Evolutionary conservation across 257 asterid species (phyloP), one percentile per base, ranked within the genome.

Genomic region (Nicotiana attenuata): DNA sequence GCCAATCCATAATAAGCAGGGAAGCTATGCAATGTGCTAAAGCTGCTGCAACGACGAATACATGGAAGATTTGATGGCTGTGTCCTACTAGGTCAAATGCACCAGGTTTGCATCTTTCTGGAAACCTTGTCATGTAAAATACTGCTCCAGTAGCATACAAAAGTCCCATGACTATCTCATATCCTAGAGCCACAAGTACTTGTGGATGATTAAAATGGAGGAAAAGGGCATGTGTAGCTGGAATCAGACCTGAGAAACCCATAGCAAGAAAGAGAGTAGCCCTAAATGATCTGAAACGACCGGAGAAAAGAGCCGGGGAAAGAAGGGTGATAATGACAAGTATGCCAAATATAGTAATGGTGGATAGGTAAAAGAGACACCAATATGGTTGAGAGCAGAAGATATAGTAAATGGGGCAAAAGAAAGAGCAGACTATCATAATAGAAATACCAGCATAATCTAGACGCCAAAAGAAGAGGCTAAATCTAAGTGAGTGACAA

Each of bases 31-130:
- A 79, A 73, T 95, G 99, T 1, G 92, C 90, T n/a, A 95, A 84
- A 0, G 99, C 99, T 0, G 98, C 99, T 1, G 91, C 95, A 28
- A 93, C 96, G 5, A 95, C 96, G 8, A 95, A 87, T 5, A 89
- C 89, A 52, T 96, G 99, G 75, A 96, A 96, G 53, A 96, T 93
- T 86, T 96, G 99, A 87, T 95, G 99, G 83, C 99, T 95, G 33
- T 94, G 98, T 0, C 99, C 99, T 16, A 94, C 91, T 35, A 93
- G 89, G 65, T 95, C 99, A 83, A 95, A 93, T 3, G 85, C 84
- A 14, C 99, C 99, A 4, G 99, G 99, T 73, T 73, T 90, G 96
- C 97, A 92, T 82, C 96, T 91, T 89, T 96, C 98, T 0, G 98
- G 99, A 16, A 96, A 82, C 87, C 99, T 90, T 3, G 92, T 87